Conservation (phyloP, 371 early-diverging fungal genomes). For the Phascolomyces articulosus region DNA sequence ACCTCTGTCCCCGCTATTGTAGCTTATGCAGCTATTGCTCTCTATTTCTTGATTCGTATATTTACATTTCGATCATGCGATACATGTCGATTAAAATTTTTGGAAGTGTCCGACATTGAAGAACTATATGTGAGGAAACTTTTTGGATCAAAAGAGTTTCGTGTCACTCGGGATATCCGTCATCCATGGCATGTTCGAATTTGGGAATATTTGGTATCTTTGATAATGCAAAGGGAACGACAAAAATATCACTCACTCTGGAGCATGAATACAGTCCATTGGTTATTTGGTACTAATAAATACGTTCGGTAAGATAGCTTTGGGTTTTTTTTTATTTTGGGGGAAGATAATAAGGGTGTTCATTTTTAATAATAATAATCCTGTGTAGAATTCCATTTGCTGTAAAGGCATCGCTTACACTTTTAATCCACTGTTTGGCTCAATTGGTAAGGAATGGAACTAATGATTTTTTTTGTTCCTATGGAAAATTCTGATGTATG, state of each 20-base stretch:
- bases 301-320: slow-evolving; percentile 26
- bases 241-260: background rate
- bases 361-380: too few relatives aligned
- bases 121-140: slow-evolving; percentile 41
- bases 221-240: background rate
- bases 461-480: background rate
- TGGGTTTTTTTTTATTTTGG: too few relatives aligned
- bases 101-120: slow-evolving; percentile 44
- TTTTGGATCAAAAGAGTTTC: slow-evolving; percentile 1
- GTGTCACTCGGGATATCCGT: slow-evolving; percentile 1
- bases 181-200: background rate
- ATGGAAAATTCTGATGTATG: background rate
- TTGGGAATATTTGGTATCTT: slow-evolving; percentile 2
- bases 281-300: slow-evolving; percentile 29
- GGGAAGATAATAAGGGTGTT: too few relatives aligned
- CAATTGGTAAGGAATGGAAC: slow-evolving; percentile 34
- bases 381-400: slow-evolving; percentile 48
- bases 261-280: background rate
- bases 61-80: slow-evolving; percentile 31
- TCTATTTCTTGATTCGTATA: slow-evolving; percentile 30
- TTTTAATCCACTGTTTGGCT: slow-evolving; percentile 38
- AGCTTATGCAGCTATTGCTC: slow-evolving; percentile 28
- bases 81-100: slow-evolving; percentile 28
- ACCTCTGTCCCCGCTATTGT: slow-evolving; percentile 36
- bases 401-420: slow-evolving; percentile 39